Evolutionary conservation across 352 stramenopile species (phyloP).

Genomic region (Bremia lactucae): DNA sequence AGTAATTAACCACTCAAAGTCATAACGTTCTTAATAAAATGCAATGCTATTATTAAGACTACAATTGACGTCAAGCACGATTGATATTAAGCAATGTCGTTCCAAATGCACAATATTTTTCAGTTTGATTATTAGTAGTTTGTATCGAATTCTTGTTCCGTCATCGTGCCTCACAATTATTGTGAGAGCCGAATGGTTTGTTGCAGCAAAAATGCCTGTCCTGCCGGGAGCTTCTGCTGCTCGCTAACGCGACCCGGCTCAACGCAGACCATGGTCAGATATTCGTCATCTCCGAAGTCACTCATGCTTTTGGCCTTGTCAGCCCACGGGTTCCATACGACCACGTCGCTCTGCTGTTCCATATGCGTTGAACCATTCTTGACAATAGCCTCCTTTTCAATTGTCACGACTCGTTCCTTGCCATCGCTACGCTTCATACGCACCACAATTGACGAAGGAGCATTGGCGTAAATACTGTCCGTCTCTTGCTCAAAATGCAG

Average conservation of each 20-base stretch:
- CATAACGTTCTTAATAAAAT: too few species aligned
- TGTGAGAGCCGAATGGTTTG: conserved; percentile 53
- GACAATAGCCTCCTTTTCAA: conserved; percentile 63
- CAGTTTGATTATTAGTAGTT: background rate
- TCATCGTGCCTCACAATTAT: too few species aligned
- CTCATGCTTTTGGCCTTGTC: conserved; percentile 89
- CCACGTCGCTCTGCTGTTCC: conserved; percentile 53
- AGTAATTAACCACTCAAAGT: too few species aligned
- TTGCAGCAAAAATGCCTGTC: conserved; percentile 54
- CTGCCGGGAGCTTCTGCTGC: conserved; percentile 42
- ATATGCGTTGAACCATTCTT: conserved; percentile 24
- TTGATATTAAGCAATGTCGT: too few species aligned
- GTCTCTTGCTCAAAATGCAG: conserved; percentile 74
- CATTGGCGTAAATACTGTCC: conserved; percentile 84
- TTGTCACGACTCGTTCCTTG: conserved; percentile 48
- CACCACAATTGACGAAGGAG: conserved; percentile 48
- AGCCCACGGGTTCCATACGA: conserved; percentile 92
- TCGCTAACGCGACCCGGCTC: conserved; percentile 85
- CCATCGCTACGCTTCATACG: conserved; percentile 45
- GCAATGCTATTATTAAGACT: too few species aligned
- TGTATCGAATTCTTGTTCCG: background rate
- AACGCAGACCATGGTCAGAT: conserved; percentile 92
- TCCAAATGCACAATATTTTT: background rate
- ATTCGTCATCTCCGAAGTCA: conserved; percentile 93
- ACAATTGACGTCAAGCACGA: too few species aligned